Evolutionary conservation across 805 yeast genomes (phyloP).

Genomic region (Saturnispora besseyi): DNA sequence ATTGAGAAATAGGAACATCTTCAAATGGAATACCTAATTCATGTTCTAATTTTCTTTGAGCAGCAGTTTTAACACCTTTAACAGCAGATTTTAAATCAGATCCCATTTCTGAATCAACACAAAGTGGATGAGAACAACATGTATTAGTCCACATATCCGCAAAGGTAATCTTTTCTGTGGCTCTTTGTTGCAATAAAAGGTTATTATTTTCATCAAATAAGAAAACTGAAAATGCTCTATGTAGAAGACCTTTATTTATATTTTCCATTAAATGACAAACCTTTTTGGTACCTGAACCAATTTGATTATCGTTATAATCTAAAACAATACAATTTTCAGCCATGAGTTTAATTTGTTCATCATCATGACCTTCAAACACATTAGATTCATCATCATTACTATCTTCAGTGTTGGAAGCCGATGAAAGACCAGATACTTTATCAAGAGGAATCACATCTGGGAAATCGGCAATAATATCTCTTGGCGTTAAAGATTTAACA

Average conservation of each 20-base stretch:
- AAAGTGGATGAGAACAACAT: constrained; percentile 96
- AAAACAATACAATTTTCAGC: constrained; percentile 92
- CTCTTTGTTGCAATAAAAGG: constrained; percentile 87
- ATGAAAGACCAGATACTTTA: constrained; percentile 49
- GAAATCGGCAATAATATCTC: constrained; percentile 48
- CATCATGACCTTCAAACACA: constrained; percentile 80
- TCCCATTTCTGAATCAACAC: constrained; percentile 76
- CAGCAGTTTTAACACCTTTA: constrained; percentile 77
- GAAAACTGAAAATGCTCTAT: constrained; percentile 95
- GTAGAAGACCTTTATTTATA: constrained; percentile 78
- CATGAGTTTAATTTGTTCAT: constrained; percentile 91
- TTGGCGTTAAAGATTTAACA: constrained; percentile 42
- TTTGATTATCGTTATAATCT: constrained; percentile 77
- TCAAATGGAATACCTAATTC: constrained; percentile 71
- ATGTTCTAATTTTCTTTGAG: constrained; percentile 84
- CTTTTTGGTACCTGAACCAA: constrained; percentile 93
- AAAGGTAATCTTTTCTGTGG: constrained; percentile 92
- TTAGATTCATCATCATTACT: constrained; percentile 25
- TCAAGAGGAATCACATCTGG: constrained; percentile 60
- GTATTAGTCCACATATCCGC: constrained; percentile 98
- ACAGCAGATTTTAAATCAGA: constrained; percentile 48
- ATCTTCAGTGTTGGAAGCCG: constrained; percentile 26
- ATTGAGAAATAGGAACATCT: constrained; percentile 54
- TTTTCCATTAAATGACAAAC: constrained; percentile 81
- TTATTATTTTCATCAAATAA: constrained; percentile 70